Evolutionary conservation across 257 asterid genomes (phyloP).

Genomic region (Solanum ahanhuiri): DNA sequence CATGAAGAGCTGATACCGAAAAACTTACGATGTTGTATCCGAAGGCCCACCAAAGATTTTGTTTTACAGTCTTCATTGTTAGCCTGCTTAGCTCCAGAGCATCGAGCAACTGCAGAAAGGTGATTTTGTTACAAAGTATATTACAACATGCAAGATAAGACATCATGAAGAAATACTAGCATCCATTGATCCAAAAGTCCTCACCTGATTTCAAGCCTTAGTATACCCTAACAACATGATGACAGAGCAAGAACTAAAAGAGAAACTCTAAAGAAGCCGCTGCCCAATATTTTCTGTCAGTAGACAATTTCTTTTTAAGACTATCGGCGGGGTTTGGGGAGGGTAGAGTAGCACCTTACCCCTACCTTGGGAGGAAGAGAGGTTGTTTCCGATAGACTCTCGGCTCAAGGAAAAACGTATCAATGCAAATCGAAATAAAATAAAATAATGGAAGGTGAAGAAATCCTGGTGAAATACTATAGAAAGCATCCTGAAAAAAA

Average conservation of each 20-base stretch:
- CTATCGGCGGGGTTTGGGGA: not conserved
- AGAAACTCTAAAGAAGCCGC: not conserved
- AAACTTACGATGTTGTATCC: conserved; percentile 90
- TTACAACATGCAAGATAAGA: not conserved
- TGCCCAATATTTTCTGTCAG: not conserved
- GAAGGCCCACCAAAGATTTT: conserved; percentile 99
- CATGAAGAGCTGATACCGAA: not conserved
- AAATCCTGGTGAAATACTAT: not conserved
- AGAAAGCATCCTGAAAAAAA: not conserved
- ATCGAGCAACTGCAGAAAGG: conserved; percentile 65
- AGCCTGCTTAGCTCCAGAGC: conserved; percentile 94
- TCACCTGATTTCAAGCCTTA: not conserved
- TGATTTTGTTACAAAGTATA: not conserved
- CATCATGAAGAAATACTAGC: not conserved
- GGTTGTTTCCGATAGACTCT: not conserved
- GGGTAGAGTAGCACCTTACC: not conserved
- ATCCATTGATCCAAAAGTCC: not conserved
- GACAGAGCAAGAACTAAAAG: not conserved
- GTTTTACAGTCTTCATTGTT: conserved; percentile 95
- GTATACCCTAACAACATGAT: not conserved
- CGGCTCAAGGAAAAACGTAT: not conserved
- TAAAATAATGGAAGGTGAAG: not conserved
- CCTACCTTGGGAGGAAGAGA: not conserved
- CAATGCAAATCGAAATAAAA: not conserved
- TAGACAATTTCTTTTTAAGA: not conserved